Evolutionary conservation across 169 alveolate genomes (phyloP).

Genomic region (Eimeria maxima): DNA sequence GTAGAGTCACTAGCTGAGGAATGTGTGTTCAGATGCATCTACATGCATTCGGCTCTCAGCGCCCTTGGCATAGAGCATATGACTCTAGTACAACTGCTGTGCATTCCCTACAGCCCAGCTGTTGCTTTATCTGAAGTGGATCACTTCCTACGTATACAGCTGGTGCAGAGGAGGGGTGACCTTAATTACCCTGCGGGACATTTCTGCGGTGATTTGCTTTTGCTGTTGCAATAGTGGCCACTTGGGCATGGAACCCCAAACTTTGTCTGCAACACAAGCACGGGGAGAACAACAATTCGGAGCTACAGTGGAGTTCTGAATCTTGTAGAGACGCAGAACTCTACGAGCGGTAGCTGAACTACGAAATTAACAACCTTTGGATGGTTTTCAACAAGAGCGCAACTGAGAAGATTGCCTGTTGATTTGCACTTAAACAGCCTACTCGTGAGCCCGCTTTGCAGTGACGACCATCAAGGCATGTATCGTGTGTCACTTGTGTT

Average conservation of each 20-base stretch:
- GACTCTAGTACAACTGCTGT: not conserved
- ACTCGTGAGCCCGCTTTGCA: conserved; percentile 70
- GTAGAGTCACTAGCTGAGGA: not conserved
- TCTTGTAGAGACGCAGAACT: not conserved
- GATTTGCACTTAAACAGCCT: not conserved
- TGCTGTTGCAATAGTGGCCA: conserved; percentile 53
- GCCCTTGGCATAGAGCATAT: not conserved
- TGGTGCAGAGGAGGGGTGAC: not conserved
- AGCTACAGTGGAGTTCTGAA: not conserved
- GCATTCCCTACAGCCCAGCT: not conserved
- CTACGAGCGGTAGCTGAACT: not conserved
- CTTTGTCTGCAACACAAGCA: conserved; percentile 6
- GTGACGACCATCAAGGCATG: conserved; percentile 70
- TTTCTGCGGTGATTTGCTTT: not conserved
- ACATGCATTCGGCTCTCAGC: not conserved
- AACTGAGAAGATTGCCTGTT: not conserved
- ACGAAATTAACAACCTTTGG: not conserved
- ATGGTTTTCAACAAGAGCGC: not conserved
- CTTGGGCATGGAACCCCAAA: conserved; percentile 72
- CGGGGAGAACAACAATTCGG: not conserved
- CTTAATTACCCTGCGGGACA: conserved; percentile 52
- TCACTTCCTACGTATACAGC: not conserved
- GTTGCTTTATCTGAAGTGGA: not conserved
- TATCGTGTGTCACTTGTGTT: not conserved
- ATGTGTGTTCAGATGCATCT: not conserved